phyloP scores from a whole-genome alignment of 345 rosid genomes.

The Anastatica hierochuntica region DNA sequence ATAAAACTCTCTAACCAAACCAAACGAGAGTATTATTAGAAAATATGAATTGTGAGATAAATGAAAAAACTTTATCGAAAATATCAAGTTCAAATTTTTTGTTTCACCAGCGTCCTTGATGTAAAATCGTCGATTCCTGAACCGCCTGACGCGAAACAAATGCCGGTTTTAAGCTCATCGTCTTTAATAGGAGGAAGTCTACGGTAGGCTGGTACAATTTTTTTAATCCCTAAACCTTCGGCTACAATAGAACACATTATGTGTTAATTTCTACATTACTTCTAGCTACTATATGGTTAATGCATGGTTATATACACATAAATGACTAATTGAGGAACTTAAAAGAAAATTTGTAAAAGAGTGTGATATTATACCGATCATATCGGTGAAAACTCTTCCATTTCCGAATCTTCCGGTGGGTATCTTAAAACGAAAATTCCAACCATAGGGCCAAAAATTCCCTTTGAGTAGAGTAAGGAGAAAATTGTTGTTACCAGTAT shows the following conservation, averaged over 20 bases:
- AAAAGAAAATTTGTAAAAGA: background rate
- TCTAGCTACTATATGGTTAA: too few species aligned
- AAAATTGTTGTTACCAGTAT: constrained; percentile 53
- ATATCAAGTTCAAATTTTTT: background rate
- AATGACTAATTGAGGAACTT: too few species aligned
- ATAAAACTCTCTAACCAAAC: constrained; percentile 33
- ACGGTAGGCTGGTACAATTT: constrained; percentile 42
- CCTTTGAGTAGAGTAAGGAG: constrained; percentile 29
- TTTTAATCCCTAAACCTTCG: constrained; percentile 47
- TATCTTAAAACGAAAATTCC: constrained; percentile 28
- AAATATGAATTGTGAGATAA: background rate
- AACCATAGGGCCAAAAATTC: constrained; percentile 50
- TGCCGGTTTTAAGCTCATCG: constrained; percentile 50
- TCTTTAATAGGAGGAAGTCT: constrained; percentile 24
- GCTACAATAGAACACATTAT: constrained; percentile 34
- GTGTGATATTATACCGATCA: constrained; percentile 14
- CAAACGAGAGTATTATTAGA: background rate
- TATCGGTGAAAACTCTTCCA: constrained; percentile 47
- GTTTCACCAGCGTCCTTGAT: constrained; percentile 19
- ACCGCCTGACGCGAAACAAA: constrained; percentile 68
- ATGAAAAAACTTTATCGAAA: background rate
- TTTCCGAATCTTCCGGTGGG: constrained; percentile 54
- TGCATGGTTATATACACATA: too few species aligned
- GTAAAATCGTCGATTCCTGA: constrained; percentile 58
- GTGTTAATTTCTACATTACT: too few species aligned